phyloP scores from a whole-genome alignment of 2,329 filamentous ascomycete species.

The Curvularia hawaiiensis region DNA sequence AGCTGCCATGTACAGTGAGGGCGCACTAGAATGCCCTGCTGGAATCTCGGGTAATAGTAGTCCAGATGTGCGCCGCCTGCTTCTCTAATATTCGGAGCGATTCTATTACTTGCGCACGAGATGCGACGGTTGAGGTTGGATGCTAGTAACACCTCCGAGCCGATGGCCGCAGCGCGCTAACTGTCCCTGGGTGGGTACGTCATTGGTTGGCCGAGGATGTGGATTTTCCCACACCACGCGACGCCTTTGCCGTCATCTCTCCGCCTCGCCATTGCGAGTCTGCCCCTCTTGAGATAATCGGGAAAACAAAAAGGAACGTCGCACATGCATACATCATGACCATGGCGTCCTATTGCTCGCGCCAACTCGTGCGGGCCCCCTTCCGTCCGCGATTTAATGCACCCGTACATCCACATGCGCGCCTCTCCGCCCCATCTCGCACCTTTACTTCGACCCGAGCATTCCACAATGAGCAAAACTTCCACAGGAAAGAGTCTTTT shows the following conservation, averaged over 20 bases:
- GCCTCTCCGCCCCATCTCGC: slow-evolving; percentile 30
- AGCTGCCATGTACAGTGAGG: slow-evolving; percentile 16
- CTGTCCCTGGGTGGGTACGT: slow-evolving; percentile 25
- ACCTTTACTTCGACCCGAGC: slow-evolving; percentile 48
- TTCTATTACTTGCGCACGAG: slow-evolving; percentile 1
- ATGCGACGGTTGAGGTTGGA: slow-evolving; percentile 2
- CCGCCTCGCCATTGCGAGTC: slow-evolving; percentile 6
- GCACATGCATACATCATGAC: slow-evolving; percentile 24
- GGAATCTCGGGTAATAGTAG: neutral
- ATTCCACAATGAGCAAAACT: slow-evolving; percentile 48
- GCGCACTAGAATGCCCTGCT: neutral
- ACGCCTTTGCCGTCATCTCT: slow-evolving; percentile 22
- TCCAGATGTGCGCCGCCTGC: neutral
- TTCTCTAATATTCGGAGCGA: neutral
- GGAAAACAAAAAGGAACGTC: neutral
- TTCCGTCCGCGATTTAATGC: slow-evolving; percentile 21
- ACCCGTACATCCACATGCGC: slow-evolving; percentile 21
- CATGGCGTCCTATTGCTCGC: slow-evolving; percentile 37
- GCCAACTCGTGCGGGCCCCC: slow-evolving; percentile 32
- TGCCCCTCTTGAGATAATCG: neutral
- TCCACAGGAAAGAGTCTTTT: slow-evolving; percentile 59
- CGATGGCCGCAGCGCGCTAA: slow-evolving; percentile 23
- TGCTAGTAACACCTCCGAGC: slow-evolving; percentile 15
- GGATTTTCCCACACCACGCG: slow-evolving; percentile 25
- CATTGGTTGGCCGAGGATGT: slow-evolving; percentile 29